Conservation (phyloP, 2,329 filamentous ascomycete species). For the Penicillium hordei region DNA sequence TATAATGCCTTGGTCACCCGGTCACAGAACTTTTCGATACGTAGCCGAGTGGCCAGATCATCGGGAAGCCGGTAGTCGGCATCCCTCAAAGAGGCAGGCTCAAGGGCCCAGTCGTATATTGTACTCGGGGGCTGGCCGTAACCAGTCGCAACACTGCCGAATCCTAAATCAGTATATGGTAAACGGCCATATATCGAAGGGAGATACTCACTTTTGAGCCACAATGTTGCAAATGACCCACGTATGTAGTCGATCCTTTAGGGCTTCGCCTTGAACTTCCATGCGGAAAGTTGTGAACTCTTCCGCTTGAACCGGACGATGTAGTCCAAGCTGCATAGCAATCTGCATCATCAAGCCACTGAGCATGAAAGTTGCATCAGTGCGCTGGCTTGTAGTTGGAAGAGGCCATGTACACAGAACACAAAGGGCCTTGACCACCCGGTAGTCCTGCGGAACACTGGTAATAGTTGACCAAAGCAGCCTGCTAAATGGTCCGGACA, state of each 20-base stretch:
- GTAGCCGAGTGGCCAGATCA: slow-evolving; percentile 52
- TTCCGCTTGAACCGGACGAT: slow-evolving; percentile 62
- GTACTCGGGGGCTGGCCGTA: slow-evolving; percentile 64
- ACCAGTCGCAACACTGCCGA: slow-evolving; percentile 57
- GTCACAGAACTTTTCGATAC: slow-evolving; percentile 59
- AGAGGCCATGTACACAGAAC: slow-evolving; percentile 64
- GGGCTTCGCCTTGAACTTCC: slow-evolving; percentile 59
- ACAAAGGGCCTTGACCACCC: slow-evolving; percentile 63
- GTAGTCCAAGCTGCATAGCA: slow-evolving; percentile 63
- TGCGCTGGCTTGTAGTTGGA: slow-evolving; percentile 60
- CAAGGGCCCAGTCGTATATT: slow-evolving; percentile 58
- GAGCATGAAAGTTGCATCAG: slow-evolving; percentile 63
- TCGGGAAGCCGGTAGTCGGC: slow-evolving; percentile 50
- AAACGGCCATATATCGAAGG: not conserved
- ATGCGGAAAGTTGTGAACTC: slow-evolving; percentile 51
- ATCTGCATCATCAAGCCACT: slow-evolving; percentile 66
- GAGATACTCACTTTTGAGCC: slow-evolving; percentile 57
- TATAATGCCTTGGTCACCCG: slow-evolving; percentile 58
- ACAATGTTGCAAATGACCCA: slow-evolving; percentile 68
- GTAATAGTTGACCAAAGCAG: slow-evolving; percentile 61
- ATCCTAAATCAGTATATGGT: slow-evolving; percentile 12
- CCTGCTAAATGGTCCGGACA: slow-evolving; percentile 53
- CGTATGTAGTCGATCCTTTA: slow-evolving; percentile 62
- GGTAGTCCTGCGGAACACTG: slow-evolving; percentile 60
- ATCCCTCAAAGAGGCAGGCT: slow-evolving; percentile 45